Conservation (phyloP, 2,329 filamentous ascomycete genomes). For the Graphilbum sp. region DNA sequence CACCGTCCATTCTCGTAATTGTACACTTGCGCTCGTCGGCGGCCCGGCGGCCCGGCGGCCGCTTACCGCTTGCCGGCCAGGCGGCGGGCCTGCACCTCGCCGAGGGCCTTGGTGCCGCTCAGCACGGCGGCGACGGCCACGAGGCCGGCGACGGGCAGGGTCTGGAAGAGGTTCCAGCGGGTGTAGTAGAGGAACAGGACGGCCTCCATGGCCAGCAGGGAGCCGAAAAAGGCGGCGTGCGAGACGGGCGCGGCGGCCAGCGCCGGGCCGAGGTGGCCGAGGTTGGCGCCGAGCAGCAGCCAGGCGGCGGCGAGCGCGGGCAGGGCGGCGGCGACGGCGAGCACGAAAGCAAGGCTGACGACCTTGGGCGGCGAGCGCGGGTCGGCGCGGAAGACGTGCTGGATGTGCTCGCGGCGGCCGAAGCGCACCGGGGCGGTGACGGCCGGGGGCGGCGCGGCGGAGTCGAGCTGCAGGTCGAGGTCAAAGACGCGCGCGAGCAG, state of each 20-base stretch:
- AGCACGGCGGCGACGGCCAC: constrained; percentile 61
- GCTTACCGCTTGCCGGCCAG: constrained; percentile 51
- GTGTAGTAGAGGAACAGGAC: constrained; percentile 94
- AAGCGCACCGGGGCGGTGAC: constrained; percentile 64
- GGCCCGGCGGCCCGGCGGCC: too few relatives aligned
- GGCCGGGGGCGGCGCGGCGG: constrained; percentile 36
- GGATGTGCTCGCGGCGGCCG: constrained; percentile 67
- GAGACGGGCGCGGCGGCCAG: constrained; percentile 61
- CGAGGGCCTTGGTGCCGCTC: constrained; percentile 76
- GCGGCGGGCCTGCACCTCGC: constrained; percentile 80
- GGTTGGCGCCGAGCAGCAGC: constrained; percentile 67
- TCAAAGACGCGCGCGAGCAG: constrained; percentile 59
- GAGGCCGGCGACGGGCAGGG: constrained; percentile 53
- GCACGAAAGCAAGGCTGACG: constrained; percentile 62
- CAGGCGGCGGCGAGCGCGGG: constrained; percentile 64
- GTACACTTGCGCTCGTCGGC: too few relatives aligned
- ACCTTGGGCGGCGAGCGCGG: constrained; percentile 66
- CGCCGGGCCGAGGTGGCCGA: constrained; percentile 61
- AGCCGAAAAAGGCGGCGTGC: constrained; percentile 73
- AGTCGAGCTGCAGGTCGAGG: constrained; percentile 48
- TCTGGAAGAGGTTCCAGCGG: constrained; percentile 82
- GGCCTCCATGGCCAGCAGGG: constrained; percentile 71
- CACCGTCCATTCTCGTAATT: too few relatives aligned
- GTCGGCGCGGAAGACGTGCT: constrained; percentile 75
- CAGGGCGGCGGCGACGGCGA: constrained; percentile 56